These are phyloP conservation scores for Fomitopsis schrenkii DNA, from an alignment of 1,284 basidiomycete genomes.

Conservation along the genomic window DNA sequence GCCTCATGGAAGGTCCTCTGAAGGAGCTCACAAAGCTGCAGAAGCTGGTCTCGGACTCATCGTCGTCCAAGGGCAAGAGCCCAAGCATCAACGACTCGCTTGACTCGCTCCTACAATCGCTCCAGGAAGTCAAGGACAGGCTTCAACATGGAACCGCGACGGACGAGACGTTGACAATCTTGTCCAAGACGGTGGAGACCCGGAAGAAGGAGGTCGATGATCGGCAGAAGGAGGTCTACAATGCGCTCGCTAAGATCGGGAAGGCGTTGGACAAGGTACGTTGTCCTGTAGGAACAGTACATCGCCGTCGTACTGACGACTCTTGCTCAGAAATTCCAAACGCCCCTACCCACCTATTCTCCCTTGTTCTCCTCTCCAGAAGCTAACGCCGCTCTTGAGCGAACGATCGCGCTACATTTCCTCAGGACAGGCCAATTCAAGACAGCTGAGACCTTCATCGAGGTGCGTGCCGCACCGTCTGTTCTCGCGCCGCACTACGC, in stretches of 20 bases:
- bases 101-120: slow-evolving; percentile 59
- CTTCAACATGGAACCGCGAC: slow-evolving; percentile 51
- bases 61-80: slow-evolving; percentile 45
- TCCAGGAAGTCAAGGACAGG: slow-evolving; percentile 55
- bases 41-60: slow-evolving; percentile 44
- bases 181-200: slow-evolving; percentile 59
- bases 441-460: slow-evolving; percentile 67
- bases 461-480: slow-evolving; percentile 28
- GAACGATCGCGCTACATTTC: slow-evolving; percentile 73
- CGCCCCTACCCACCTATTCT: slow-evolving; percentile 60
- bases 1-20: slow-evolving; percentile 60
- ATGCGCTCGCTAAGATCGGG: slow-evolving; percentile 69
- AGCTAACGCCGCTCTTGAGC: slow-evolving; percentile 64
- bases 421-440: slow-evolving; percentile 78
- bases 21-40: slow-evolving; percentile 76
- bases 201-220: slow-evolving; percentile 86
- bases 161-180: slow-evolving; percentile 46
- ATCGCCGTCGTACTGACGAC: slow-evolving; percentile 7
- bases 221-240: slow-evolving; percentile 83
- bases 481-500: not conserved
- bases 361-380: slow-evolving; percentile 63
- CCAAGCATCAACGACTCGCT: slow-evolving; percentile 62
- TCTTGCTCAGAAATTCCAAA: slow-evolving; percentile 60
- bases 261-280: slow-evolving; percentile 87
- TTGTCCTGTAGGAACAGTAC: slow-evolving; percentile 6